phyloP scores from a whole-genome alignment of 1,284 basidiomycete genomes.

The Tylopilus sp. region DNA sequence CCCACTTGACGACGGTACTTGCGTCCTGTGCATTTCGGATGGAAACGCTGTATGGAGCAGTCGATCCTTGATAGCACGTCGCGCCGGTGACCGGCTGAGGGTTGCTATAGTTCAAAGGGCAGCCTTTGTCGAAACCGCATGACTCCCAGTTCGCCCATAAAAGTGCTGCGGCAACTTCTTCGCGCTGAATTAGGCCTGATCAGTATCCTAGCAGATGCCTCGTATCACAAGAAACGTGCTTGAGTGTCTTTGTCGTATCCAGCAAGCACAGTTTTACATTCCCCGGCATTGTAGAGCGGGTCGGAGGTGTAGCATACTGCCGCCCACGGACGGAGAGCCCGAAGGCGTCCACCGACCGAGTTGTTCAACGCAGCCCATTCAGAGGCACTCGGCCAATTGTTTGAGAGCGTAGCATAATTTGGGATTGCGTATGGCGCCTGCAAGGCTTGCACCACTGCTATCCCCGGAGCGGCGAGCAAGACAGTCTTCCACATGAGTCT shows the following conservation, averaged over 20 bases:
- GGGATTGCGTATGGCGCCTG: conserved; percentile 10
- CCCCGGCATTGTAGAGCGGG: conserved; percentile 11
- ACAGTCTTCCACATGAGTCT: conserved; percentile 3
- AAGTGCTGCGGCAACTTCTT: conserved; percentile 15
- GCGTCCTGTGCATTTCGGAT: conserved; percentile 21
- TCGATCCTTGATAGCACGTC: conserved; percentile 21
- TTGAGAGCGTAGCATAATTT: conserved; percentile 6
- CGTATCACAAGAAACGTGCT: not conserved
- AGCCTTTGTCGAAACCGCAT: conserved; percentile 18
- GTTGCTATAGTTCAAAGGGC: conserved; percentile 17
- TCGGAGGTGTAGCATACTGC: conserved; percentile 19
- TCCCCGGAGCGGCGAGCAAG: not conserved
- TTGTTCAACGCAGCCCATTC: conserved; percentile 14
- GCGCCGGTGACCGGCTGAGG: conserved; percentile 15
- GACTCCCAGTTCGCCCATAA: conserved; percentile 26
- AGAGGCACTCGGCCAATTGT: conserved; percentile 8
- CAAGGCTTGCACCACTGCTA: not conserved
- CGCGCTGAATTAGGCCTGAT: conserved; percentile 12
- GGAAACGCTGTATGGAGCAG: conserved; percentile 17
- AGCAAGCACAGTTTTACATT: conserved; percentile 10
- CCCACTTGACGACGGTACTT: conserved; percentile 21
- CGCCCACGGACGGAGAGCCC: conserved; percentile 19
- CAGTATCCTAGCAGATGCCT: not conserved
- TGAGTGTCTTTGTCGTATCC: conserved; percentile 15
- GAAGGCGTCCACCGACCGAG: conserved; percentile 16